Evolutionary conservation across 495 filamentous ascomycete genomes (phyloP), one percentile per base, ranked within the genome.

Genomic region (Trichoderma orchidacearum): DNA sequence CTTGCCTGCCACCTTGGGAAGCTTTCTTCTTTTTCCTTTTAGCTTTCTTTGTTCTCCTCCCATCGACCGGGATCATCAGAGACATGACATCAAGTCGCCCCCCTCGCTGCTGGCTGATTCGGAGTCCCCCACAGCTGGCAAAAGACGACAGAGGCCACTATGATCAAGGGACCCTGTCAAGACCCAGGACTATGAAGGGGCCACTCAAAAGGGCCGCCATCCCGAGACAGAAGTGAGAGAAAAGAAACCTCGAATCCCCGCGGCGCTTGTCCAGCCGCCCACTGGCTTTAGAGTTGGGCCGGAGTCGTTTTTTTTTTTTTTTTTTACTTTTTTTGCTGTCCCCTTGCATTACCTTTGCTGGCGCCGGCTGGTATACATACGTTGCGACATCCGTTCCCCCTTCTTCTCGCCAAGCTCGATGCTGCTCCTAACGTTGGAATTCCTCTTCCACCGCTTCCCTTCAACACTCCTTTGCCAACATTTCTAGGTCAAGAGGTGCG

Each of bases 111-210:
- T n/a, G n/a, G n/a, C n/a, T n/a, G n/a, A n/a, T n/a, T n/a, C n/a
- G n/a, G n/a, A n/a, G n/a, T 32, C 31, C 34, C 34, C 34, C 34
- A 36, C 34, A 0, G 34, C 12, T 36, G 9, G 17, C 6, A n/a
- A 9, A 36, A 15, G 34, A 36, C 34, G 34, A 4, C 34, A 15
- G n/a, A n/a, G n/a, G n/a, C n/a, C n/a, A n/a, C n/a, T n/a, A n/a
- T n/a, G n/a, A n/a, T 35, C 5, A 11, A 35, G 41, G 41, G 41
- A 48, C 41, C 41, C 41, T 48, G 41, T 28, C 65, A 32, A 59
- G 57, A 17, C 55, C 65, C 58, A 58, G 66, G 54, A 59, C 59
- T 29, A 54, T 69, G 60, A 71, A 75, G 60, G 67, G 62, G 35
- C 74, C 66, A 63, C 55, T 5, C 15, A n/a, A 5, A 48, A 48